These are phyloP conservation scores for Neurospora crassa DNA, from an alignment of 2,329 filamentous ascomycete genomes.

Conservation along the genomic window DNA sequence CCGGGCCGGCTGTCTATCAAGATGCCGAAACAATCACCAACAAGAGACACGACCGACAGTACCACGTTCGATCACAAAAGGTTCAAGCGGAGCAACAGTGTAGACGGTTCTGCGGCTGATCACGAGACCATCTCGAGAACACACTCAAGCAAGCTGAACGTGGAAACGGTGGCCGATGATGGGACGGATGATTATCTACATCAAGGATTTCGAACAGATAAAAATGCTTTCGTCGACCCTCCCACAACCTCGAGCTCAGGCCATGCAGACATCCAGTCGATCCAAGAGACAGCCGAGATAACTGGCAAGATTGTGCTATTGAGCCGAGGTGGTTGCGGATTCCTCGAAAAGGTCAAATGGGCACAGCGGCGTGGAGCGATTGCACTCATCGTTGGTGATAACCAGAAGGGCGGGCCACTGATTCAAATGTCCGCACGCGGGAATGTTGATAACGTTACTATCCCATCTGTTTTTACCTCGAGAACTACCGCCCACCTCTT, in stretches of 20 bases:
- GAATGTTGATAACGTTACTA: slow-evolving; percentile 89
- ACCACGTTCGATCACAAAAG: slow-evolving; percentile 23
- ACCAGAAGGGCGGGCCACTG: slow-evolving; percentile 76
- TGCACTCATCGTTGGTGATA: slow-evolving; percentile 88
- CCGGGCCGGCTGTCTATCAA: slow-evolving; percentile 29
- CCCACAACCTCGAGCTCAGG: slow-evolving; percentile 27
- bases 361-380: slow-evolving; percentile 81
- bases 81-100: slow-evolving; percentile 26
- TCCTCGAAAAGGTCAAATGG: slow-evolving; percentile 96
- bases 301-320: slow-evolving; percentile 85
- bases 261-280: slow-evolving; percentile 86
- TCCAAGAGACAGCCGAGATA: slow-evolving; percentile 89
- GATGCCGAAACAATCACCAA: slow-evolving; percentile 30
- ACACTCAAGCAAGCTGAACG: slow-evolving; percentile 2
- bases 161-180: slow-evolving; percentile 41
- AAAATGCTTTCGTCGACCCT: slow-evolving; percentile 25
- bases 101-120: slow-evolving; percentile 23
- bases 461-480: slow-evolving; percentile 90
- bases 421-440: slow-evolving; percentile 98
- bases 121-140: slow-evolving; percentile 18
- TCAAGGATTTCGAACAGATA: slow-evolving; percentile 30
- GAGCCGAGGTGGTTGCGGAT: slow-evolving; percentile 88
- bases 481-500: slow-evolving; percentile 89
- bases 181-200: slow-evolving; percentile 82
- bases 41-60: slow-evolving; percentile 24